A percentile compares a stretch with the other conserved stretches of the same genome.
Evolutionary conservation across 305 asterid genomes (phyloP).

Genomic region (Solanum aculeatissimum): DNA sequence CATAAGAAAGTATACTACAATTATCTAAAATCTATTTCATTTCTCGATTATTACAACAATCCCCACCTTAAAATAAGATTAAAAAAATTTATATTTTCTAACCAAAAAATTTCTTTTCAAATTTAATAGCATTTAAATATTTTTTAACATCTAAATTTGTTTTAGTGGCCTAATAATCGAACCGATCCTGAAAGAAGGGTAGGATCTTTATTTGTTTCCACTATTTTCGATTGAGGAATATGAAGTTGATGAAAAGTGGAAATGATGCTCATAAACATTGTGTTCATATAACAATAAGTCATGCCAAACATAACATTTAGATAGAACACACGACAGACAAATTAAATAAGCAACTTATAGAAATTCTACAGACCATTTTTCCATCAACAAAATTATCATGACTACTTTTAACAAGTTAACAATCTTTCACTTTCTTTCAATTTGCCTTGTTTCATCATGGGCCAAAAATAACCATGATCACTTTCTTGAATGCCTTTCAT

Average conservation of each 20-base stretch:
- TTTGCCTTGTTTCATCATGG: not conserved
- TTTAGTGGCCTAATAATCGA: no score
- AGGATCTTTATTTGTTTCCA: not conserved
- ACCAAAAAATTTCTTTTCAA: no score
- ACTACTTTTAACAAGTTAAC: not conserved
- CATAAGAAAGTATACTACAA: no score
- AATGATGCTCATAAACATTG: not conserved
- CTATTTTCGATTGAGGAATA: not conserved
- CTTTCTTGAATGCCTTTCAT: not conserved
- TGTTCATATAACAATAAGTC: not conserved
- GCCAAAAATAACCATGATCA: not conserved
- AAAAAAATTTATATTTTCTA: no score
- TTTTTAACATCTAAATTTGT: no score
- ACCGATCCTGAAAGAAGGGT: no score
- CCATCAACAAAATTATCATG: not conserved
- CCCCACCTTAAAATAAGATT: no score
- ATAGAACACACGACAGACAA: not conserved
- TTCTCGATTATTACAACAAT: no score
- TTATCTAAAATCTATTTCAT: no score
- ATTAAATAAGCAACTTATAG: not conserved
- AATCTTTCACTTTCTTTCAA: not conserved
- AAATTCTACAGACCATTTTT: not conserved
- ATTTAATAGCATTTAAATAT: no score
- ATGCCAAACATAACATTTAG: not conserved
- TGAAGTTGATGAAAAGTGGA: not conserved